A percentile compares a stretch with the other conserved stretches of the same genome.
Evolutionary conservation across 352 stramenopile genomes (phyloP).

Genomic region (Phytopythium chamaehyphon): DNA sequence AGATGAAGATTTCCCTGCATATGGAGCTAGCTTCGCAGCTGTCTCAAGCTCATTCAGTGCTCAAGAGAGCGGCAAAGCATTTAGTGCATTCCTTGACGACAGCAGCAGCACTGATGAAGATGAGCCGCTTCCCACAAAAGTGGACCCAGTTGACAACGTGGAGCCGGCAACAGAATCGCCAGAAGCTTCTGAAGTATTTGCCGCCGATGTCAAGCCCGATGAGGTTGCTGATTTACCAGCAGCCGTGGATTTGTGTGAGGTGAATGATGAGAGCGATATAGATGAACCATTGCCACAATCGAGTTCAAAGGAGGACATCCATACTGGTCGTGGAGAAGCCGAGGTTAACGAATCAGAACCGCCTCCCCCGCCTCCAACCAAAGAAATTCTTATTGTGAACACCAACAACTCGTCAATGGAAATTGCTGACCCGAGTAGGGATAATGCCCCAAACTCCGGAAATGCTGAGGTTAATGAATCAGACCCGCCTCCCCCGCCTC

Average conservation of each 20-base stretch:
- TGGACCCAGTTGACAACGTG: background rate
- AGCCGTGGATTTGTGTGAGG: background rate
- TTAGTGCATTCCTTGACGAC: conserved; percentile 72
- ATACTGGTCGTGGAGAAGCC: too few species aligned
- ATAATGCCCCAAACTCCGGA: conserved; percentile 10
- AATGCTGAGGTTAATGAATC: too few species aligned
- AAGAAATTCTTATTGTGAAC: background rate
- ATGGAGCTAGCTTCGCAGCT: conserved; percentile 23
- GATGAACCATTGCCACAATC: too few species aligned
- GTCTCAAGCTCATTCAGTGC: conserved; percentile 40
- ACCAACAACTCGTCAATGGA: background rate
- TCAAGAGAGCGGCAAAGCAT: conserved; percentile 57
- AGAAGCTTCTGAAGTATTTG: background rate
- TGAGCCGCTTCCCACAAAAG: conserved; percentile 35
- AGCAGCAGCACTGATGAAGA: conserved; percentile 61
- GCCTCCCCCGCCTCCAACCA: background rate
- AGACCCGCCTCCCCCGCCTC: background rate
- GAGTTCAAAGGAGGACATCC: too few species aligned
- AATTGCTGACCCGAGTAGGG: background rate
- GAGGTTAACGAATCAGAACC: too few species aligned
- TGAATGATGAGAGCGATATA: conserved; percentile 3
- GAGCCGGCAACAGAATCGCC: background rate
- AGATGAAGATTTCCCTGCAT: conserved; percentile 71
- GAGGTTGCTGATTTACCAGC: too few species aligned
- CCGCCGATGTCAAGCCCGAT: background rate